Conservation (phyloP, 176 grass and related monocot genomes). For the Oryza australiensis region DNA sequence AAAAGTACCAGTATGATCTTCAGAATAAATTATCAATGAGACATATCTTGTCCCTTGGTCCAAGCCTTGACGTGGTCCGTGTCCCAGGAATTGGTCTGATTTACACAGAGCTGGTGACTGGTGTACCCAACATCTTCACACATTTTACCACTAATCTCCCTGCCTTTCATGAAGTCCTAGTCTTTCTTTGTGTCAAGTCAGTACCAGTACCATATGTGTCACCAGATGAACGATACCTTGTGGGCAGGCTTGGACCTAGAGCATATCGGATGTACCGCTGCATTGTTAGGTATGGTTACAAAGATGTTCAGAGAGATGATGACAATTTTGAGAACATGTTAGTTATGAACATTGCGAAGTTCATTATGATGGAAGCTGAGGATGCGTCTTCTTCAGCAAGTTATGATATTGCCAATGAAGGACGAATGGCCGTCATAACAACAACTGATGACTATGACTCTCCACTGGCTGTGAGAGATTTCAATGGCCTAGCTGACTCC, state of each 20-base stretch:
- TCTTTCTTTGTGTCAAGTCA: slow-evolving; percentile 93
- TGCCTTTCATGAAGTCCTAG: slow-evolving; percentile 93
- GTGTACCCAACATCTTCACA: slow-evolving; percentile 89
- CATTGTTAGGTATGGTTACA: slow-evolving; percentile 93
- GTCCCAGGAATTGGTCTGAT: slow-evolving; percentile 96
- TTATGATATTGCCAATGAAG: slow-evolving; percentile 79
- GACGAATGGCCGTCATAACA: slow-evolving; percentile 91
- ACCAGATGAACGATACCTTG: slow-evolving; percentile 78
- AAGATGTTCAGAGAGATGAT: slow-evolving; percentile 83
- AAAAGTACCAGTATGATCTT: slow-evolving; percentile 83
- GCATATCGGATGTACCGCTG: slow-evolving; percentile 92
- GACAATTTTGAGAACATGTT: slow-evolving; percentile 92
- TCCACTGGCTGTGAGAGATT: slow-evolving; percentile 53
- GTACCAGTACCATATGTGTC: slow-evolving; percentile 81
- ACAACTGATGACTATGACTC: slow-evolving; percentile 45
- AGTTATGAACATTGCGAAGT: slow-evolving; percentile 94
- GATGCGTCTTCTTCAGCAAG: slow-evolving; percentile 57
- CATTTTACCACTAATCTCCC: slow-evolving; percentile 97
- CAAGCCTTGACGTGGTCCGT: slow-evolving; percentile 91
- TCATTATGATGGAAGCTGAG: slow-evolving; percentile 94
- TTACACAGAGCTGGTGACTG: slow-evolving; percentile 91
- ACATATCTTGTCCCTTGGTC: slow-evolving; percentile 83
- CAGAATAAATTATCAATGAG: slow-evolving; percentile 99
- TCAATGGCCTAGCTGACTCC: slow-evolving; percentile 42
- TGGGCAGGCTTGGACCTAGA: slow-evolving; percentile 82